Percentiles rank a stretch among this genome's conserved stretches.
phyloP scores from a whole-genome alignment of 176 grass and related monocot genomes.

The Aegilops longissima region DNA sequence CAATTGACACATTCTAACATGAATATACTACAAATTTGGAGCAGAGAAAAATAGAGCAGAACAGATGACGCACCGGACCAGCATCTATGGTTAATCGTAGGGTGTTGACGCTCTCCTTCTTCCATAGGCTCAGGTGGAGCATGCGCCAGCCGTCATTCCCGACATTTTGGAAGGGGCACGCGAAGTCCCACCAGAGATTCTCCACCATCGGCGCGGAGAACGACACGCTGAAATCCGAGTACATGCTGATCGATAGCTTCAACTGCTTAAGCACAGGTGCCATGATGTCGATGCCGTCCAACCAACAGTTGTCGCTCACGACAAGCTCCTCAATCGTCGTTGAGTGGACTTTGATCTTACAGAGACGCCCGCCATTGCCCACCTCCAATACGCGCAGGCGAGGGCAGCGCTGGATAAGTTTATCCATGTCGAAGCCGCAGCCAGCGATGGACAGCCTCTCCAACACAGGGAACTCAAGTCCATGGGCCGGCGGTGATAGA shows the following conservation, averaged over 20 bases:
- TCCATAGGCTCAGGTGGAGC: background rate
- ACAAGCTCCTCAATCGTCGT: background rate
- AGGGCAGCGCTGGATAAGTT: background rate
- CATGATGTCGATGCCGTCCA: background rate
- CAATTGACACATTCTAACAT: too few species aligned
- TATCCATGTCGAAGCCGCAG: background rate
- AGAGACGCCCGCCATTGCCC: fast-evolving
- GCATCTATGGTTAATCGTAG: background rate
- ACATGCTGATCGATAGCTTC: background rate
- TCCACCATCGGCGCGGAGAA: background rate
- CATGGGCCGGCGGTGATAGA: background rate
- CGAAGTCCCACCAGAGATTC: background rate
- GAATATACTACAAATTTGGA: too few species aligned
- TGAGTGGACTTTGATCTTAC: background rate
- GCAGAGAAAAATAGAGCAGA: too few species aligned
- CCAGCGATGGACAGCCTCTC: background rate
- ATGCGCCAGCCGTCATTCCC: background rate
- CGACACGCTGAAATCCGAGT: background rate
- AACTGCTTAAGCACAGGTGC: background rate
- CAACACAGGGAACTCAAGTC: background rate
- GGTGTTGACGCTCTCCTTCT: background rate
- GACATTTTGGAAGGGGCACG: background rate
- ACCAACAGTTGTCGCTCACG: background rate
- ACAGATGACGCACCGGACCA: too few species aligned
- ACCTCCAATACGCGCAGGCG: background rate